A percentile compares a stretch with the other conserved stretches of the same genome.
Conservation (phyloP, 1,139 yeast genomes). For the Candida sp. region DNA sequence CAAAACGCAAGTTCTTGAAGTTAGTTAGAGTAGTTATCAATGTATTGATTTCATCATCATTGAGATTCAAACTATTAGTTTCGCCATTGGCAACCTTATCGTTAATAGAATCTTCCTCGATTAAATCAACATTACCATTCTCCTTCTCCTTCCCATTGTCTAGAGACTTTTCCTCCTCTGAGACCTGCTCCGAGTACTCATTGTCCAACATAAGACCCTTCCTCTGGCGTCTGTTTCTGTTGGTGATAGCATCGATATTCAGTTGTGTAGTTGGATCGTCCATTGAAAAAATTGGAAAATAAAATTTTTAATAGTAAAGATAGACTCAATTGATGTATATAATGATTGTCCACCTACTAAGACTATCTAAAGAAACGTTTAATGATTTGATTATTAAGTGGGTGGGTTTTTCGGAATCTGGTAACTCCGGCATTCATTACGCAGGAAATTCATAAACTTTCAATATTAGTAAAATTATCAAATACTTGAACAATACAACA, state of each 20-base stretch:
- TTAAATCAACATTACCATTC: constrained; percentile 5
- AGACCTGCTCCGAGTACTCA: constrained; percentile 13
- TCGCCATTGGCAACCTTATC: neutral
- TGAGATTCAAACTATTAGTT: constrained; percentile 4
- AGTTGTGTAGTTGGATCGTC: neutral
- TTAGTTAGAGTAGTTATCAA: neutral
- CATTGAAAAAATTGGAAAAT: neutral
- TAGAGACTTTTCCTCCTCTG: constrained; percentile 3
- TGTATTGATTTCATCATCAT: constrained; percentile 5
- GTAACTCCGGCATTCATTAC: too few relatives aligned
- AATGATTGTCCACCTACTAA: too few relatives aligned
- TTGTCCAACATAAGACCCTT: constrained; percentile 17
- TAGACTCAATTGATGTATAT: too few relatives aligned
- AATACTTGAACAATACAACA: too few relatives aligned
- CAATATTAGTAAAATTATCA: too few relatives aligned
- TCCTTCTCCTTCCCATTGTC: neutral
- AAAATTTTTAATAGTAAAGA: too few relatives aligned
- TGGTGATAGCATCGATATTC: constrained; percentile 14
- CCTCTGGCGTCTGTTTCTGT: constrained; percentile 19
- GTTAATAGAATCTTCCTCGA: constrained; percentile 7
- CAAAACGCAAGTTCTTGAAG: neutral
- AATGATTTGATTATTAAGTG: too few relatives aligned
- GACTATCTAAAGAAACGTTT: too few relatives aligned
- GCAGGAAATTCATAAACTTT: too few relatives aligned
- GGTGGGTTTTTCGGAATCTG: too few relatives aligned